Evolutionary conservation across 306 rosid genomes (phyloP).

Genomic region (Bauhinia variegata): DNA sequence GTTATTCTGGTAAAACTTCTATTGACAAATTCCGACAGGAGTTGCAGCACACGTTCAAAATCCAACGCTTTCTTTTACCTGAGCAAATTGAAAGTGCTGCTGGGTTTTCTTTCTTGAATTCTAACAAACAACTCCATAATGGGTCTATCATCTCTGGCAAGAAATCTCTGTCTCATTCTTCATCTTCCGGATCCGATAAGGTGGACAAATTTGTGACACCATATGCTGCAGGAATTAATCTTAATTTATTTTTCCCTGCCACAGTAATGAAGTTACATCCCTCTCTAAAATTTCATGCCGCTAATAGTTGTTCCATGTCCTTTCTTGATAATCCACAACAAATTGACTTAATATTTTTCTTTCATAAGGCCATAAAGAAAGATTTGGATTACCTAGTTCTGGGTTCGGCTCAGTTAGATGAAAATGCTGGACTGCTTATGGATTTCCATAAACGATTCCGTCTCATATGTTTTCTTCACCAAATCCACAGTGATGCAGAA

Average conservation of each 20-base stretch:
- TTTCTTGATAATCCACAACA: constrained; percentile 66
- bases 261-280: constrained; percentile 51
- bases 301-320: constrained; percentile 43
- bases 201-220: constrained; percentile 52
- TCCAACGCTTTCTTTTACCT: constrained; percentile 50
- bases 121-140: constrained; percentile 40
- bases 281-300: constrained; percentile 44
- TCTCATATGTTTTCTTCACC: constrained; percentile 68
- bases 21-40: constrained; percentile 63
- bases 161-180: constrained; percentile 44
- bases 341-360: constrained; percentile 74
- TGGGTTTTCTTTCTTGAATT: constrained; percentile 51
- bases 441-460: constrained; percentile 67
- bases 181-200: constrained; percentile 48
- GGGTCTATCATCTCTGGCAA: constrained; percentile 38
- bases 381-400: constrained; percentile 83
- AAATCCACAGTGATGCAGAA: constrained; percentile 88
- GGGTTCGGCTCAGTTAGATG: constrained; percentile 76
- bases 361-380: constrained; percentile 92
- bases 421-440: constrained; percentile 53
- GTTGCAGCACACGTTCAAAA: constrained; percentile 73
- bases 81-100: constrained; percentile 53
- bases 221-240: constrained; percentile 68
- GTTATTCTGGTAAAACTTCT: constrained; percentile 79
- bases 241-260: constrained; percentile 67